These are phyloP conservation scores for Euphorbia tirucalli DNA, from an alignment of 345 rosid genomes.

Conservation along the genomic window DNA sequence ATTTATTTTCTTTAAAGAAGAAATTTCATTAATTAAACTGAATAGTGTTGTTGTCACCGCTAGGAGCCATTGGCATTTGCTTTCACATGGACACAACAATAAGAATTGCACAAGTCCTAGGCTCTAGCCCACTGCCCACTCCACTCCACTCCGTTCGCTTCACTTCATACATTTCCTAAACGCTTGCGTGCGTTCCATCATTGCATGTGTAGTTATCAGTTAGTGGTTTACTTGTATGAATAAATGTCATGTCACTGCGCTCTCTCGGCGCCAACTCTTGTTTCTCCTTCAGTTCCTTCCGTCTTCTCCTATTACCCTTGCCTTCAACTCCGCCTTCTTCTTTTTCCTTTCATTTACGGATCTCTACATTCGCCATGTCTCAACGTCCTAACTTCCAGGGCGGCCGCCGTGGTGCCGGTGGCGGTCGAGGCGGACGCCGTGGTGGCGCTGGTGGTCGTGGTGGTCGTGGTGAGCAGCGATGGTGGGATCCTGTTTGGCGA, in stretches of 20 bases:
- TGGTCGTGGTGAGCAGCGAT: constrained; percentile 89
- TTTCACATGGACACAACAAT: no score
- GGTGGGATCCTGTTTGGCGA: constrained; percentile 99
- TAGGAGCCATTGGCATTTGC: no score
- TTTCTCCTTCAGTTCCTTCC: background rate
- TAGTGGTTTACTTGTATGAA: no score
- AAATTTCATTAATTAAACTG: no score
- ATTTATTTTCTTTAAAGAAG: no score
- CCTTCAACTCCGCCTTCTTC: background rate
- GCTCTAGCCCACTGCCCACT: no score
- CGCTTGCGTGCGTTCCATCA: no score
- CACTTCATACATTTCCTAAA: no score
- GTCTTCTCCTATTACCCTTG: background rate
- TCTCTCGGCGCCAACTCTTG: background rate
- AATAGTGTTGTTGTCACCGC: no score
- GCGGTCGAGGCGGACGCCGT: constrained; percentile 13
- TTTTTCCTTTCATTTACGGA: background rate
- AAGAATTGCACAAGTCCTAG: no score
- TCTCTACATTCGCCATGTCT: constrained; percentile 22
- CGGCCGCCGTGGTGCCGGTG: constrained; percentile 39
- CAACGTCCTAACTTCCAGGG: constrained; percentile 36
- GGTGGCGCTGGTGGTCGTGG: constrained; percentile 36
- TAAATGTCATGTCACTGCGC: constrained; percentile 13
- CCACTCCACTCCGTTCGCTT: no score
- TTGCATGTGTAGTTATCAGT: no score